These are phyloP conservation scores for Ceraceosorus guamensis DNA, from an alignment of 1,284 basidiomycete genomes.

Conservation along the genomic window DNA sequence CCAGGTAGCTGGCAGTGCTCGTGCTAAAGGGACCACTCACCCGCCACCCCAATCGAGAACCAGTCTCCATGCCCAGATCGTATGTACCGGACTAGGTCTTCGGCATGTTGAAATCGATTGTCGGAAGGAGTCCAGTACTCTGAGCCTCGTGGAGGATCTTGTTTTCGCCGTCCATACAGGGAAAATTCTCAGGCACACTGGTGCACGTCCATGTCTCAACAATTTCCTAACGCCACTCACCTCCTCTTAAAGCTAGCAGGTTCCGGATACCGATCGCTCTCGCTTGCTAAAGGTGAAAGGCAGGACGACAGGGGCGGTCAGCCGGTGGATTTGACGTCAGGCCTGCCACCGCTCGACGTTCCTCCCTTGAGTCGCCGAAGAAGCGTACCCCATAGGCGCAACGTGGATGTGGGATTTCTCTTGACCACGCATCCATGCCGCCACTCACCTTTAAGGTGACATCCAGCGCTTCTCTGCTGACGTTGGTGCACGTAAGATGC, in stretches of 20 bases:
- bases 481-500: constrained; percentile 95
- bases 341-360: too few species aligned
- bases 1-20: neutral
- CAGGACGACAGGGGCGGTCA: constrained; percentile 6
- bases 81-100: constrained; percentile 87
- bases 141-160: constrained; percentile 80
- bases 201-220: too few species aligned
- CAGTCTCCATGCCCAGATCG: constrained; percentile 72
- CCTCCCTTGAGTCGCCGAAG: too few species aligned
- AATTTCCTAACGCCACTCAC: too few species aligned
- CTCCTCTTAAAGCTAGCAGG: constrained; percentile 71
- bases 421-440: neutral
- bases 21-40: constrained; percentile 60
- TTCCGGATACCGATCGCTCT: constrained; percentile 77
- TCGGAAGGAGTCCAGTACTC: constrained; percentile 86
- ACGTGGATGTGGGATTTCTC: neutral
- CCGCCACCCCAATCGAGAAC: constrained; percentile 87
- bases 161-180: too few species aligned
- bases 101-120: constrained; percentile 74
- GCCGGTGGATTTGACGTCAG: neutral
- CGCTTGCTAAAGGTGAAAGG: constrained; percentile 57
- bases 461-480: constrained; percentile 66
- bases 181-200: too few species aligned
- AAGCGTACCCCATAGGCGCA: too few species aligned
- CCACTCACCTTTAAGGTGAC: constrained; percentile 63